Conservation (phyloP, 768 basidiomycete genomes). For the Mycena indigotica region DNA sequence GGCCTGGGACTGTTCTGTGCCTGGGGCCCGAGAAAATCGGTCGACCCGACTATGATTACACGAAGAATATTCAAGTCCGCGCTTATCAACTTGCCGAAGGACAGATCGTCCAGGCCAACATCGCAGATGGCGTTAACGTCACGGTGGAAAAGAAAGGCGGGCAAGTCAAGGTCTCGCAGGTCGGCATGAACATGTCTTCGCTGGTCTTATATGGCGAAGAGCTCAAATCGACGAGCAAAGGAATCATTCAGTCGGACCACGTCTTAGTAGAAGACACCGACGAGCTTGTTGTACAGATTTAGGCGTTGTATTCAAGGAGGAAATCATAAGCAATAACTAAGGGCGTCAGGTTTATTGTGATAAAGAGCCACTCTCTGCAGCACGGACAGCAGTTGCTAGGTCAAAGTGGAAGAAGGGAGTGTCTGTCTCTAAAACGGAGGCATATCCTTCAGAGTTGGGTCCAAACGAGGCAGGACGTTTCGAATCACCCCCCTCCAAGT, state of each 20-base stretch:
- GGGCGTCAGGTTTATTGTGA: not conserved
- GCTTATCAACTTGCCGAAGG: conserved; percentile 57
- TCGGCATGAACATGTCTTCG: conserved; percentile 20
- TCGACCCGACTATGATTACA: conserved; percentile 65
- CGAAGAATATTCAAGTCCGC: conserved; percentile 48
- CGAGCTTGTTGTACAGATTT: not conserved
- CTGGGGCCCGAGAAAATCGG: conserved; percentile 55
- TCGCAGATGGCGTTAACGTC: conserved; percentile 47
- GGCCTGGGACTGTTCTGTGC: conserved; percentile 56
- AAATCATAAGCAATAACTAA: not conserved
- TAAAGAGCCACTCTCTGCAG: conserved; percentile 54
- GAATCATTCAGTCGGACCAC: not conserved
- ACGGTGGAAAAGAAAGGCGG: conserved; percentile 35
- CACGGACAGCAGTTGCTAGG: conserved; percentile 66
- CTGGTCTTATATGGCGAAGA: conserved; percentile 11
- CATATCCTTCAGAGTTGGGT: conserved; percentile 27
- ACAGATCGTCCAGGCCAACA: conserved; percentile 36
- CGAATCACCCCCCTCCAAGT: conserved; percentile 37
- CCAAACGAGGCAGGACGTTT: conserved; percentile 31
- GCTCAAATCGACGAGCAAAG: not conserved
- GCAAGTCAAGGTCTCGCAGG: conserved; percentile 33
- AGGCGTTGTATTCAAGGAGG: too few relatives aligned
- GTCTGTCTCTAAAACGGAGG: conserved; percentile 48
- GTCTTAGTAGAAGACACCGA: not conserved
- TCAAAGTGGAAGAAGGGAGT: conserved; percentile 95